These are phyloP conservation scores for Spathaspora jeffriesii DNA, from an alignment of 1,139 yeast genomes.

Conservation along the genomic window DNA sequence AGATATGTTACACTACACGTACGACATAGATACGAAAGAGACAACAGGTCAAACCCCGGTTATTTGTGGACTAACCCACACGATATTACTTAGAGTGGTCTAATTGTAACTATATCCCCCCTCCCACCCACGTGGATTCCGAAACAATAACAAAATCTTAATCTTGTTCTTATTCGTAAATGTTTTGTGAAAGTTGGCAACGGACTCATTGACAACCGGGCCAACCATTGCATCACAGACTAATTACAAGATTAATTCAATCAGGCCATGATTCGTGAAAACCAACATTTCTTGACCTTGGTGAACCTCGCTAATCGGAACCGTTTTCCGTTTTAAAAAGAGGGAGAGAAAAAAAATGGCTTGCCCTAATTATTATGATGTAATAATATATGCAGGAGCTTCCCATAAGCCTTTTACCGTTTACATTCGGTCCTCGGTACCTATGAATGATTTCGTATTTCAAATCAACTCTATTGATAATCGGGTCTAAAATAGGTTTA, in stretches of 20 bases:
- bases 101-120: background rate
- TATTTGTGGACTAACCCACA: too few species aligned
- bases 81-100: background rate
- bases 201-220: background rate
- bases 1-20: background rate
- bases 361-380: background rate
- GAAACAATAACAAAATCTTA: background rate
- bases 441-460: background rate
- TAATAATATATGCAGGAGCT: background rate
- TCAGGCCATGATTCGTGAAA: background rate
- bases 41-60: background rate
- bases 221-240: background rate
- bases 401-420: too few species aligned
- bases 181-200: too few species aligned
- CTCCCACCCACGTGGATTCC: constrained; percentile 2
- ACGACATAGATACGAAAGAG: background rate
- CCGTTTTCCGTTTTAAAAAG: background rate
- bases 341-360: background rate
- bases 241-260: background rate
- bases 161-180: too few species aligned
- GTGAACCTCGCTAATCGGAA: background rate
- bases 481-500: too few species aligned
- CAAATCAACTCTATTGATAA: too few species aligned
- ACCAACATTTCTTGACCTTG: background rate
- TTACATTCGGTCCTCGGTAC: too few species aligned